phyloP scores from a whole-genome alignment of 192 early-diverging fungal genomes.

The Rhizoclosmatium sp. region DNA sequence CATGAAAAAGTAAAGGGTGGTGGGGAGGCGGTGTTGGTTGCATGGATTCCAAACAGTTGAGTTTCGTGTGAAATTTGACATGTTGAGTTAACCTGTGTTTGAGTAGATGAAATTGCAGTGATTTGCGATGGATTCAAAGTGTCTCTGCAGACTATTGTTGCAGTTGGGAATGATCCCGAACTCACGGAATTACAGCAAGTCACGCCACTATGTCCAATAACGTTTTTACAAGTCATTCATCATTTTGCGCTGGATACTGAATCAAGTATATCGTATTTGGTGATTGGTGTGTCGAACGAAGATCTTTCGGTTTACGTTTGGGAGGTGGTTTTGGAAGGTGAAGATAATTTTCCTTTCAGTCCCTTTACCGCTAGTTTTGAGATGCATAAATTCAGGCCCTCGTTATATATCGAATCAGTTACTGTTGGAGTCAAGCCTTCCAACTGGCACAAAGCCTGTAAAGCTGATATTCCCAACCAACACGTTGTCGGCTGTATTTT shows the following conservation, averaged over 20 bases:
- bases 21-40: background rate
- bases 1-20: background rate
- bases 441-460: background rate
- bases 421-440: background rate
- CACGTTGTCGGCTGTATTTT: background rate
- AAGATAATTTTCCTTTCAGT: background rate
- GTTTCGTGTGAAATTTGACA: background rate
- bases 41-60: constrained; percentile 19
- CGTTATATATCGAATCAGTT: background rate
- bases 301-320: background rate
- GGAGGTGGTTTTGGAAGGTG: background rate
- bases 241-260: background rate
- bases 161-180: too few relatives aligned
- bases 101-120: background rate
- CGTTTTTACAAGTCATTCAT: background rate
- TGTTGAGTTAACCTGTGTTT: background rate
- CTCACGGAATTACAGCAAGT: background rate
- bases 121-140: background rate
- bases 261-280: background rate
- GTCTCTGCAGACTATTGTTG: background rate
- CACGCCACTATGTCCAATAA: background rate
- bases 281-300: background rate
- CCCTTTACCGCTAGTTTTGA: background rate
- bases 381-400: background rate
- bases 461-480: background rate